Base-by-base conservation (phyloP, 305 asterid genomes). In the Fraxinus paxiana region DNA sequence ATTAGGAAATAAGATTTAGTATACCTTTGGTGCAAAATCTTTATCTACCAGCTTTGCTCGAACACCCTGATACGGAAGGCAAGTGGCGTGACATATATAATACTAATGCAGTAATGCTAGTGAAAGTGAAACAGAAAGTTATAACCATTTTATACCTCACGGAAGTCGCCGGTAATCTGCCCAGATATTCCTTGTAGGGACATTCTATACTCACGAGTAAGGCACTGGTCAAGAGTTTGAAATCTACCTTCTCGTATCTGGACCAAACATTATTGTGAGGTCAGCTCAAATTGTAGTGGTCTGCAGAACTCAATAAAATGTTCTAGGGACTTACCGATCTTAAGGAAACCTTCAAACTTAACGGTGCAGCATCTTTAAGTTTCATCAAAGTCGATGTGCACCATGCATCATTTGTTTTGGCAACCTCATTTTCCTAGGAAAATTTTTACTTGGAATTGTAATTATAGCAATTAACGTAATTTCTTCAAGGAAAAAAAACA, bases 211-310 rank as follows among this genome's bases (percentile, higher is more conserved):
- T 96, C 99, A 28, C 97, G 96, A 77, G 73, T 79, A 77, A 96
- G 90, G 88, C 97, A 96, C 87, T 92, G 94, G 74, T 94, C 98
- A 41, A 96, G 92, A 80, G 95, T 92, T 86, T 92, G 92, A 88
- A 83, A 89, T 87, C 99, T 89, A 61, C 97, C 98, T 87, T 94
- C 97, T 34, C 92, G 95, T 85, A 96, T 94, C 99, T 96, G 89
- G 83, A 79, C 69, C 80, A 82, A 65, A 59, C 28, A 82, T 71
- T 81, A 46, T 10, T 3, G 31, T 72, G 71, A 38, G 69, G 22
- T 79, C 83, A 79, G 83, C 75, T 65, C 70, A 70, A 46, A 70
- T 26, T 9, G 76, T 71, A 56, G 31, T 9, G n/a, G 20, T 73
- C 72, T 35, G 30, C 8, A 51, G 78, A 17, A 46, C 15, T 3